phyloP scores from a whole-genome alignment of 2,329 filamentous ascomycete genomes.

The Ophiostoma sp. region DNA sequence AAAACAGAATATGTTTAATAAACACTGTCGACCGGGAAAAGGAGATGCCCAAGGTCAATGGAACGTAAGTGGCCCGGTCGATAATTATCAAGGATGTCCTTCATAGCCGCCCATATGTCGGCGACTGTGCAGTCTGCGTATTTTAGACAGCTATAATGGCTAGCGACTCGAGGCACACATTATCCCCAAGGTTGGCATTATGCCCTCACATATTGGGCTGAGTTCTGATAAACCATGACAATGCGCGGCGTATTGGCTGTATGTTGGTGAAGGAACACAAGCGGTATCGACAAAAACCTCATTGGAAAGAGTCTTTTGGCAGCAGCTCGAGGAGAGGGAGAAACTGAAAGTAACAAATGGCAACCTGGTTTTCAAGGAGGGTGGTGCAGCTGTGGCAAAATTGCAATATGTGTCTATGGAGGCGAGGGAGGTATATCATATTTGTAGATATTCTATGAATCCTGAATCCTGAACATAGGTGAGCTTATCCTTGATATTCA shows the following conservation, averaged over 20 bases:
- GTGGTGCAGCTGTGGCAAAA: background rate
- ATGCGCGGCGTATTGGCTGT: slow-evolving; percentile 38
- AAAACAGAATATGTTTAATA: slow-evolving; percentile 31
- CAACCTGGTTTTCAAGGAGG: background rate
- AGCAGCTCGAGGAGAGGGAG: background rate
- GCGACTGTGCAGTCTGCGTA: slow-evolving; percentile 54
- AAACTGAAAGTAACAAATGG: background rate
- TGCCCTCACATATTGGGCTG: slow-evolving; percentile 29
- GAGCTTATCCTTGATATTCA: too few species aligned
- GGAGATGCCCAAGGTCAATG: slow-evolving; percentile 43
- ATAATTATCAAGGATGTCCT: slow-evolving; percentile 44
- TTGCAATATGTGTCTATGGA: background rate
- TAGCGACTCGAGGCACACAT: slow-evolving; percentile 64
- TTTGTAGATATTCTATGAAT: too few species aligned
- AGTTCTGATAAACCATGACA: slow-evolving; percentile 25
- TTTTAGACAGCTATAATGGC: slow-evolving; percentile 55
- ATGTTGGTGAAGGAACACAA: slow-evolving; percentile 62
- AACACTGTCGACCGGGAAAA: slow-evolving; percentile 52
- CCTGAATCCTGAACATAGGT: too few species aligned
- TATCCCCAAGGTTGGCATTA: slow-evolving; percentile 27
- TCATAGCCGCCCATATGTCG: slow-evolving; percentile 43
- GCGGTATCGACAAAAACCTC: slow-evolving; percentile 63
- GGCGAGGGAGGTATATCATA: too few species aligned
- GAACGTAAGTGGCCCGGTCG: slow-evolving; percentile 52
- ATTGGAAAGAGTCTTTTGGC: slow-evolving; percentile 41